Percentiles rank a stretch among this genome's conserved stretches.
phyloP scores from a whole-genome alignment of 192 early-diverging fungal genomes.

The Globomyces pollinis-pini region DNA sequence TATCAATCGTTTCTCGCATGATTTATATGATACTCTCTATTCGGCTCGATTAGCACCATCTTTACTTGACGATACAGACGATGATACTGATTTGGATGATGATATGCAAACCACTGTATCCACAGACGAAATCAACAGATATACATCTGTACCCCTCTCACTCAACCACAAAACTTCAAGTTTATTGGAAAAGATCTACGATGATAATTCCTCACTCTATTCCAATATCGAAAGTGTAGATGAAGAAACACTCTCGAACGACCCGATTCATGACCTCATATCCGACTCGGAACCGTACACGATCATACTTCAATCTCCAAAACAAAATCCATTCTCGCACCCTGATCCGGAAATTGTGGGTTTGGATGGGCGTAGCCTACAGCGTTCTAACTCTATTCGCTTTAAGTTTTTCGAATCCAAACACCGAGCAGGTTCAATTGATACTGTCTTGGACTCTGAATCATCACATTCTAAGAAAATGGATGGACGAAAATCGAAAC shows the following conservation, averaged over 20 bases:
- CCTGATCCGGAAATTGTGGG: background rate
- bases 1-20: background rate
- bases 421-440: too few relatives aligned
- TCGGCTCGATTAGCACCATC: background rate
- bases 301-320: too few relatives aligned
- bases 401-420: too few relatives aligned
- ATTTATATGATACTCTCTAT: background rate
- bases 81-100: background rate
- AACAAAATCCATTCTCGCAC: too few relatives aligned
- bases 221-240: background rate
- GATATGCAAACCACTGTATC: background rate
- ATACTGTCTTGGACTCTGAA: too few relatives aligned
- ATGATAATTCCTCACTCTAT: background rate
- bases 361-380: too few relatives aligned
- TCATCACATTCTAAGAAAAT: too few relatives aligned
- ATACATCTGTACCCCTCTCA: background rate
- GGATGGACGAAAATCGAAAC: too few relatives aligned
- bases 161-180: conserved; percentile 7
- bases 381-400: too few relatives aligned
- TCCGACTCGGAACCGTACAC: too few relatives aligned
- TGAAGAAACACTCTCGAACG: too few relatives aligned
- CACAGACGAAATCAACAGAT: background rate
- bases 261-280: background rate
- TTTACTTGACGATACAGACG: background rate
- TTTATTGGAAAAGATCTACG: background rate